Conservation (phyloP, 257 asterid genomes). For the Solanum stenotomum region DNA sequence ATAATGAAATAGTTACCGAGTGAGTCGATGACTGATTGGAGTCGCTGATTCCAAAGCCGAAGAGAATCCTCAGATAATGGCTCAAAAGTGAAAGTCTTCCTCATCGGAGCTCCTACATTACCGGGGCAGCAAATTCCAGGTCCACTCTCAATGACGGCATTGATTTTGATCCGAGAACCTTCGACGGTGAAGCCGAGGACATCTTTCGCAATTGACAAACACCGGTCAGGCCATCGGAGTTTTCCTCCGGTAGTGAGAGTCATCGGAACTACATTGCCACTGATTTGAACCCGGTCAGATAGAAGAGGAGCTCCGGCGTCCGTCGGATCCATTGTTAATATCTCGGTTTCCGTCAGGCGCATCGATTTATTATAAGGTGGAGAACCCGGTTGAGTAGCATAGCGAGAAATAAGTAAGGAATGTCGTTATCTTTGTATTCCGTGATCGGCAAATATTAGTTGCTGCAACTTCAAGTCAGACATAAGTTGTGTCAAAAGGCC, state of each 20-base stretch:
- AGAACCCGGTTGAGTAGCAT: not conserved
- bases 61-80: slow-evolving; percentile 35
- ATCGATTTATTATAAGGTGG: not conserved
- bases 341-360: not conserved
- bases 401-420: not conserved
- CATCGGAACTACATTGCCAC: slow-evolving; percentile 32
- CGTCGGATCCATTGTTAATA: slow-evolving; percentile 10
- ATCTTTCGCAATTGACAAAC: slow-evolving; percentile 47
- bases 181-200: slow-evolving; percentile 68
- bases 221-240: slow-evolving; percentile 42
- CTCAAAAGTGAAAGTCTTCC: slow-evolving; percentile 54
- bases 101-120: slow-evolving; percentile 13
- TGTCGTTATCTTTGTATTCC: not conserved
- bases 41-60: slow-evolving; percentile 45
- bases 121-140: slow-evolving; percentile 41
- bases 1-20: slow-evolving; percentile 34
- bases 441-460: not conserved
- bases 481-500: too few species aligned
- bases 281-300: slow-evolving; percentile 39
- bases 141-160: slow-evolving; percentile 31
- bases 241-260: slow-evolving; percentile 50
- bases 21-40: slow-evolving; percentile 49
- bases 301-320: slow-evolving; percentile 28
- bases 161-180: slow-evolving; percentile 40
- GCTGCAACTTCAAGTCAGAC: not conserved